phyloP scores from a whole-genome alignment of 495 filamentous ascomycete species.

The Xylaria cubensis region DNA sequence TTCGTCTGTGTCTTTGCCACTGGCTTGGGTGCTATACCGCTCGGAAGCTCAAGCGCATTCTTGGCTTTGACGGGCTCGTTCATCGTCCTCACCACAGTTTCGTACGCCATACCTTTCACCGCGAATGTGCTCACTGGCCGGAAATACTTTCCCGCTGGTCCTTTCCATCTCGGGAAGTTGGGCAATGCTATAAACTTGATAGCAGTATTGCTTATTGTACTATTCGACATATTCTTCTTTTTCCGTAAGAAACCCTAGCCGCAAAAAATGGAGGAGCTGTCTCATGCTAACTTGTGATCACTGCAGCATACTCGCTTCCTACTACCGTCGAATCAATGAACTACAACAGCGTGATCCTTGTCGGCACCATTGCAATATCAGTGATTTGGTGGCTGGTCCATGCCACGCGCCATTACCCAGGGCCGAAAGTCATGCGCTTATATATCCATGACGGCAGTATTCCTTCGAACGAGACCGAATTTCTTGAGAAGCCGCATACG shows the following conservation, averaged over 20 bases:
- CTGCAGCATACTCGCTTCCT: conserved; percentile 62
- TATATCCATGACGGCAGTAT: conserved; percentile 50
- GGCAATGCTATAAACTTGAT: conserved; percentile 67
- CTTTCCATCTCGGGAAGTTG: conserved; percentile 69
- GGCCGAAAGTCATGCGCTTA: conserved; percentile 60
- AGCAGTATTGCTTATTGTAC: conserved; percentile 67
- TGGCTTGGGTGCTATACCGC: conserved; percentile 74
- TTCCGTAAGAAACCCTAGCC: conserved; percentile 53
- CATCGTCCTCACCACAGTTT: conserved; percentile 73
- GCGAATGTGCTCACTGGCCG: conserved; percentile 73
- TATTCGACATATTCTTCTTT: conserved; percentile 77
- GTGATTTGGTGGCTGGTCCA: conserved; percentile 71
- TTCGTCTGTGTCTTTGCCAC: conserved; percentile 67
- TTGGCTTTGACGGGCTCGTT: conserved; percentile 76
- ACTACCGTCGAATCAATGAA: conserved; percentile 69
- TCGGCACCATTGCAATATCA: conserved; percentile 59
- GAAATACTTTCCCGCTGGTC: conserved; percentile 67
- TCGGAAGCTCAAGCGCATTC: conserved; percentile 78
- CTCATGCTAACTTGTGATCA: conserved; percentile 19
- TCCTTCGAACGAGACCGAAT: conserved; percentile 8
- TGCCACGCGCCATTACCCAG: conserved; percentile 61
- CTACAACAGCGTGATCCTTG: conserved; percentile 70
- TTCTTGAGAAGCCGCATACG: conserved; percentile 23
- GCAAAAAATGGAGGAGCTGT: background rate
- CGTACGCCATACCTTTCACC: conserved; percentile 77